A percentile compares a stretch with the other conserved stretches of the same genome.
Conservation (phyloP, 2,329 filamentous ascomycete genomes). For the Sporothrix pallida region DNA sequence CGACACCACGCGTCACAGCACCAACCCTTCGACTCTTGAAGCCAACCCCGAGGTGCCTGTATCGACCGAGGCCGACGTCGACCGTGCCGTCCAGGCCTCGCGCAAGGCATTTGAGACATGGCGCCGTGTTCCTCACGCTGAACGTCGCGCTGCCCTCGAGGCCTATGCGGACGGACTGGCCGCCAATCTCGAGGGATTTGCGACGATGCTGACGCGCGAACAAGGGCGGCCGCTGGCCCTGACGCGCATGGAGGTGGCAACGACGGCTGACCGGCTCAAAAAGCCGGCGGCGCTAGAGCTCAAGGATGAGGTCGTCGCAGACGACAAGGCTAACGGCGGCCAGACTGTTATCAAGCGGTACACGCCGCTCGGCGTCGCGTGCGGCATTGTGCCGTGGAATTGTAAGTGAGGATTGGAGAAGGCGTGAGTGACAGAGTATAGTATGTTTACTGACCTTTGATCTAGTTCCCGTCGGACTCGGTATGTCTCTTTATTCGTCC, state of each 20-base stretch:
- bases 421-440: too few relatives aligned
- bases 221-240: conserved; percentile 10
- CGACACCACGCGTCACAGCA: conserved; percentile 40
- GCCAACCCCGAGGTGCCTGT: conserved; percentile 48
- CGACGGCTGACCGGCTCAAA: background rate
- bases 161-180: conserved; percentile 44
- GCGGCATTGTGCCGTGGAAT: conserved; percentile 46
- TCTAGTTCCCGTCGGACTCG: background rate
- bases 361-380: conserved; percentile 40
- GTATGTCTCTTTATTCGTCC: background rate
- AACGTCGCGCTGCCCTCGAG: conserved; percentile 42
- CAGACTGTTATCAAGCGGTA: conserved; percentile 2
- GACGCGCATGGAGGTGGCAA: background rate
- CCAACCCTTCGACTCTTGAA: conserved; percentile 47
- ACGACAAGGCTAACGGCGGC: background rate
- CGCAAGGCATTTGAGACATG: conserved; percentile 48
- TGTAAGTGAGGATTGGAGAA: conserved; percentile 44
- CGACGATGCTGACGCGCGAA: conserved; percentile 12
- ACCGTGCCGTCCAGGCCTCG: conserved; percentile 48
- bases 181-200: background rate
- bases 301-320: background rate
- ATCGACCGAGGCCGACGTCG: conserved; percentile 47
- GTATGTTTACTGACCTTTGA: background rate
- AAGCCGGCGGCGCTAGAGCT: background rate
- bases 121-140: conserved; percentile 44